Percentiles rank a stretch among this genome's conserved stretches.
Conservation (phyloP, 306 rosid genomes). For the Cicer pinnatifidum region DNA sequence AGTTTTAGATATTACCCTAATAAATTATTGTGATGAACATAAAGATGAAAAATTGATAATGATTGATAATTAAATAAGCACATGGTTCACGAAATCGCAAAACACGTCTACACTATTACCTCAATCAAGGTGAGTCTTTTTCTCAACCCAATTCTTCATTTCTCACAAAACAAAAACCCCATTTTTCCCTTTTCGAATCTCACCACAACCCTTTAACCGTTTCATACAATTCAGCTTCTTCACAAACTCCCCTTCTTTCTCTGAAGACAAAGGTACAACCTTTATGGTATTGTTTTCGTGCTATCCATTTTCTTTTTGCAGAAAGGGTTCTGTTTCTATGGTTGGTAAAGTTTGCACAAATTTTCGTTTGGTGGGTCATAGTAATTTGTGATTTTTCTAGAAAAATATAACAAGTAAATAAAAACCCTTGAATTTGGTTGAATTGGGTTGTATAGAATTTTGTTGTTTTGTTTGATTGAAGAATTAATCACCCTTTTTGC, state of each 20-base stretch:
- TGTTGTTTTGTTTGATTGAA: slow-evolving; percentile 40
- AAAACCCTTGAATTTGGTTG: slow-evolving; percentile 41
- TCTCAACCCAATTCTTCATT: slow-evolving; percentile 34
- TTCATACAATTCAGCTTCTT: slow-evolving; percentile 35
- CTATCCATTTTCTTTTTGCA: slow-evolving; percentile 2
- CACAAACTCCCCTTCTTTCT: slow-evolving; percentile 15
- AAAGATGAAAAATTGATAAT: background rate
- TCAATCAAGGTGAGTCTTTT: slow-evolving; percentile 51
- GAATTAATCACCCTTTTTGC: slow-evolving; percentile 15
- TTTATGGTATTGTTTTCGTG: slow-evolving; percentile 36
- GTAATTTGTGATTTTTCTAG: slow-evolving; percentile 37
- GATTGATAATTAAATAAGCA: background rate
- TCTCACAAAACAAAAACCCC: slow-evolving; percentile 2
- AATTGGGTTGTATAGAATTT: slow-evolving; percentile 31
- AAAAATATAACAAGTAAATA: background rate
- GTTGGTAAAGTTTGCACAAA: background rate
- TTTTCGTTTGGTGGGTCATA: slow-evolving; percentile 38
- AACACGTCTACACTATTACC: slow-evolving; percentile 45
- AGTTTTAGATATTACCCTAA: slow-evolving; percentile 23
- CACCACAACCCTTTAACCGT: slow-evolving; percentile 8
- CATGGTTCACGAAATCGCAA: slow-evolving; percentile 1
- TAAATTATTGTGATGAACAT: background rate
- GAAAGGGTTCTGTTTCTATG: slow-evolving; percentile 15
- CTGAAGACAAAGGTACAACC: slow-evolving; percentile 31
- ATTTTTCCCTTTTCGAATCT: slow-evolving; percentile 20